Evolutionary conservation across 352 stramenopile genomes (phyloP), one percentile per base, ranked within the genome.

Genomic region (Elongisporangium prolatum): DNA sequence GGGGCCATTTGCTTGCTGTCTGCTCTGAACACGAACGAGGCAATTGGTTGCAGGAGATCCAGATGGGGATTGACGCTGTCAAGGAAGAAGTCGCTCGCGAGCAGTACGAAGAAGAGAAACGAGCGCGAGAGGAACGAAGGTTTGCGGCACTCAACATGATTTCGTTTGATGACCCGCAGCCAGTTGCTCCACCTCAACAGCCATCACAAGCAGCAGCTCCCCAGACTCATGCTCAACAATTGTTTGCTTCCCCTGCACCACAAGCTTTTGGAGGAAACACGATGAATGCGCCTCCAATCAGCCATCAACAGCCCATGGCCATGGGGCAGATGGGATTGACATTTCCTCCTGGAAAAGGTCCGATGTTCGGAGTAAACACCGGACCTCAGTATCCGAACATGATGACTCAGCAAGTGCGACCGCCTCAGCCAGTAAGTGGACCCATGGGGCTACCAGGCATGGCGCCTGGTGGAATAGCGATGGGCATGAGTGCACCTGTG

Each of bases 131-230:
- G 34, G 76, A 88, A 40, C 67, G 74, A 1, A 70, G 74, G 37
- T 93, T 90, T 61, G 77, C 76, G 24, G 77, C 80, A 48, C 64
- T 89, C 59, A 83, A 93, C 60, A 90, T 93, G 80, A 93, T 93
- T 51, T 86, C 77, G 20, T 91, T 91, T 44, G 80, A 88, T 50
- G 73, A 88, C 14, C 54, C 67, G 8, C 53, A 68, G n/a, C 50
- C 60, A 0, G 22, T 50, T 6, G n/a, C 52, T n/a, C 51, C 62
- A 4, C 2, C 28, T 10, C 57, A 60, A 37, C 57, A 54, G 24
- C 58, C 44, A 3, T 21, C 51, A 25, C 51, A 55, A 13, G 1
- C 17, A 28, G 2, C 14, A 14, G n/a, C n/a, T n/a, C 17, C 52
- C 11, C 48, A 54, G 24, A 18, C 34, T 34, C 54, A 40, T 4